Conservation (phyloP, 306 rosid genomes). For the Rosa rugosa region DNA sequence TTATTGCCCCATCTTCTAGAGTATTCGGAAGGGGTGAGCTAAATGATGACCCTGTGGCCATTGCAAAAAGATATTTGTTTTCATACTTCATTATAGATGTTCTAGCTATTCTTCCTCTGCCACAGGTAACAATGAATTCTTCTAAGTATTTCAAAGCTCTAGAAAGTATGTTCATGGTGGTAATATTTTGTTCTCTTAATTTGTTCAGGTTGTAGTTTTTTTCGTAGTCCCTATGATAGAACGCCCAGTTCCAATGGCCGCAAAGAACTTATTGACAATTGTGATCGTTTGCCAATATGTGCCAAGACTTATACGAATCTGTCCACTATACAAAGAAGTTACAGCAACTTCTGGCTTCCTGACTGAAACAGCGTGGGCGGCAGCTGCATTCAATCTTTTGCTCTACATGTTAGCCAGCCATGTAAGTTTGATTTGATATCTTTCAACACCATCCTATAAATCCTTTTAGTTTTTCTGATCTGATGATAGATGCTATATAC, state of each 20-base stretch:
- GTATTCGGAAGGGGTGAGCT: constrained; percentile 87
- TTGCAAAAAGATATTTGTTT: constrained; percentile 64
- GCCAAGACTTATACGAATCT: constrained; percentile 64
- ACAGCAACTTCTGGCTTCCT: constrained; percentile 73
- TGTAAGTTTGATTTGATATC: constrained; percentile 41
- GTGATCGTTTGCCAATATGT: constrained; percentile 52
- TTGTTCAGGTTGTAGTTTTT: constrained; percentile 53
- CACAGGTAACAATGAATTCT: constrained; percentile 57
- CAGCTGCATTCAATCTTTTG: constrained; percentile 82
- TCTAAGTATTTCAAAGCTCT: neutral
- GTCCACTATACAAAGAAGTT: constrained; percentile 67
- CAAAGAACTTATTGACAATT: constrained; percentile 51
- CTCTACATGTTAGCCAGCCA: constrained; percentile 90
- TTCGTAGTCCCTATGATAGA: constrained; percentile 20
- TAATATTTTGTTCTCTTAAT: neutral
- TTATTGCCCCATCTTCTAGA: constrained; percentile 80
- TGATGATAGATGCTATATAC: constrained; percentile 17
- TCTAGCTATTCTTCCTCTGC: constrained; percentile 79
- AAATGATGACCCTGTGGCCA: constrained; percentile 48
- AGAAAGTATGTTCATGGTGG: neutral
- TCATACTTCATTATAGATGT: constrained; percentile 73
- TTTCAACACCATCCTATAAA: neutral
- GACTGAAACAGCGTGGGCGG: constrained; percentile 89
- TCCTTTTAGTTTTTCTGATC: constrained; percentile 13
- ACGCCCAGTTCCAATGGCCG: constrained; percentile 25